Percentiles rank a stretch among this genome's conserved stretches.
Conservation (phyloP, 345 rosid genomes). For the Euphorbia peplus region DNA sequence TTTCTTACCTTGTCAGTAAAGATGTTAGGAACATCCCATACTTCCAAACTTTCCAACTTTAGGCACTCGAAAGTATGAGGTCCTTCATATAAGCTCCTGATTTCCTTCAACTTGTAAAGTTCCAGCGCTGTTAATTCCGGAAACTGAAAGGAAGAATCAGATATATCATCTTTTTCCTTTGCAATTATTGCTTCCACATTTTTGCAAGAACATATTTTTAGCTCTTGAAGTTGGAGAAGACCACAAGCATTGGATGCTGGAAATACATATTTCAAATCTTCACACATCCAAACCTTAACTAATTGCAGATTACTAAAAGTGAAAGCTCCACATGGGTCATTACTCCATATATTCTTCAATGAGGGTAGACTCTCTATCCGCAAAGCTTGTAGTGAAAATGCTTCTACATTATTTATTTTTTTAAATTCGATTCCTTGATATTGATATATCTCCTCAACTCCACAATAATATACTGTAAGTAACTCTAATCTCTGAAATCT, state of each 20-base stretch:
- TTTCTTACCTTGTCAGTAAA: background rate
- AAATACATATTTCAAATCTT: background rate
- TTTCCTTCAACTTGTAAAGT: background rate
- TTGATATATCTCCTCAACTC: constrained; percentile 7
- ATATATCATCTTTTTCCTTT: background rate
- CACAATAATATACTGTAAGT: background rate
- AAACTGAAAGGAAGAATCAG: constrained; percentile 1
- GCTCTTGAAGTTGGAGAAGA: constrained; percentile 9
- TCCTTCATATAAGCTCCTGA: constrained; percentile 11
- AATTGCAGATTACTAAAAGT: background rate
- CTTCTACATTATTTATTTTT: background rate
- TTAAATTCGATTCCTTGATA: background rate
- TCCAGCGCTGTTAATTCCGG: background rate
- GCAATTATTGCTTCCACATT: constrained; percentile 21
- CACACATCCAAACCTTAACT: background rate
- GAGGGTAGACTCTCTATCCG: background rate
- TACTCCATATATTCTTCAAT: background rate
- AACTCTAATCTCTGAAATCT: background rate
- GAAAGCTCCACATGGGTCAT: background rate
- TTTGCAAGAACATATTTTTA: constrained; percentile 12
- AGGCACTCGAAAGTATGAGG: constrained; percentile 20
- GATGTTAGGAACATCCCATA: constrained; percentile 7
- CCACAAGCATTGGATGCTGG: constrained; percentile 2
- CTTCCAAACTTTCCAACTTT: background rate
- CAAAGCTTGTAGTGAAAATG: background rate